These are phyloP conservation scores for Cladophialophora yegresii DNA, from an alignment of 2,329 filamentous ascomycete genomes.

Conservation along the genomic window DNA sequence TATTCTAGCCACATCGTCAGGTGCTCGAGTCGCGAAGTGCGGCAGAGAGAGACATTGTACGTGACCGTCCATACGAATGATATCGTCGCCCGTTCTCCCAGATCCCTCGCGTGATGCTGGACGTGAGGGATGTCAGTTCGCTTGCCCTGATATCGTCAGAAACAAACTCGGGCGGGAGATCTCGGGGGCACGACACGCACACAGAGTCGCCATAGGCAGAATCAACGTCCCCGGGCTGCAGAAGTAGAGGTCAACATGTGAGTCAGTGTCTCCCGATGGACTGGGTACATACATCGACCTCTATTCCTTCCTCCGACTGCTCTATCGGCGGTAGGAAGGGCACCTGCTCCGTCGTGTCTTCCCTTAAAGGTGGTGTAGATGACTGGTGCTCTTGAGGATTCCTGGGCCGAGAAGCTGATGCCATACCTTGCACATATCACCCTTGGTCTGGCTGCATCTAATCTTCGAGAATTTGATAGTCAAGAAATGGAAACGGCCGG, in stretches of 20 bases:
- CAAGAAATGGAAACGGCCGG: background rate
- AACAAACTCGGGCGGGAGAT: background rate
- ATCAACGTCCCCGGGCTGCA: constrained; percentile 13
- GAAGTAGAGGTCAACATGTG: background rate
- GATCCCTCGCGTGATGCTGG: constrained; percentile 18
- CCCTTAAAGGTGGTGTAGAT: background rate
- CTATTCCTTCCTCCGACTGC: constrained; percentile 6
- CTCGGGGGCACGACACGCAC: background rate
- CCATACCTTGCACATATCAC: background rate
- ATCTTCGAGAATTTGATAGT: background rate
- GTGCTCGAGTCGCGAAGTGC: background rate
- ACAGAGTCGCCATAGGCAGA: constrained; percentile 25
- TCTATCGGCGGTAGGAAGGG: background rate
- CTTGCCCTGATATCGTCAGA: constrained; percentile 8
- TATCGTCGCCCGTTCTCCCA: constrained; percentile 27
- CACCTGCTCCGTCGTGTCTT: no score
- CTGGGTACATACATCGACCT: constrained; percentile 18
- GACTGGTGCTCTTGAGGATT: background rate
- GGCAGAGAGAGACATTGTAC: background rate
- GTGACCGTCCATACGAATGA: constrained; percentile 19
- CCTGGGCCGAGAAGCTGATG: background rate
- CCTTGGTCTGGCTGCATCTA: background rate
- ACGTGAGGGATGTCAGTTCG: constrained; percentile 22
- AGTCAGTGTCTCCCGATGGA: background rate
- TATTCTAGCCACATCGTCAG: constrained; percentile 10